Conservation (phyloP, 1,284 basidiomycete species). For the Cutaneotrichosporon cavernicola region DNA sequence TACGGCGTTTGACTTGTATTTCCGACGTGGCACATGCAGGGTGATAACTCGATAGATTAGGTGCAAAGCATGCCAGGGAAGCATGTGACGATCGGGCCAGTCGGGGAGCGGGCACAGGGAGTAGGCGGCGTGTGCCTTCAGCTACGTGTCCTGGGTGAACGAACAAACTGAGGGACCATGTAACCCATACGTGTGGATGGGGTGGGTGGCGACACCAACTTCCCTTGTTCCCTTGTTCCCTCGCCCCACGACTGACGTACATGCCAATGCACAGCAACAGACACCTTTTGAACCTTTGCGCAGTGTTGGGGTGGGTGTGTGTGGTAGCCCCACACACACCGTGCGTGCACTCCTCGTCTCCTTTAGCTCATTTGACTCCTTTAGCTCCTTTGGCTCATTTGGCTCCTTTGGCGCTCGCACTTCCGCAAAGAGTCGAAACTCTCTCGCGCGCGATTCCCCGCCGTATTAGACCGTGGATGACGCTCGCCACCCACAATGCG, state of each 20-base stretch:
- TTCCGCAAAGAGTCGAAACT: not conserved
- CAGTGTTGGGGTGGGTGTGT: not conserved
- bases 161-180: too few relatives aligned
- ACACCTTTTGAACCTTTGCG: not conserved
- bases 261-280: not conserved
- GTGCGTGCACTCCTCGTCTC: not conserved
- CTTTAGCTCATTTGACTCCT: not conserved
- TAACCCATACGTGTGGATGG: too few relatives aligned
- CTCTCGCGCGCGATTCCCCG: not conserved
- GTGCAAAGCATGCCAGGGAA: too few relatives aligned
- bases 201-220: too few relatives aligned
- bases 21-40: not conserved
- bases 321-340: too few relatives aligned
- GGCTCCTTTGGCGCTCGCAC: not conserved
- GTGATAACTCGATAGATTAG: not conserved
- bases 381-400: not conserved
- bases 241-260: not conserved
- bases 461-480: not conserved
- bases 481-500: constrained; percentile 1
- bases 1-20: not conserved
- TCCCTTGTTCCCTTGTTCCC: not conserved
- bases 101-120: too few relatives aligned
- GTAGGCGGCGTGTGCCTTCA: too few relatives aligned
- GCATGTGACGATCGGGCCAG: too few relatives aligned
- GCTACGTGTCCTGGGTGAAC: too few relatives aligned